Conservation (phyloP, 2,329 filamentous ascomycete genomes). For the Penicillium sp. region DNA sequence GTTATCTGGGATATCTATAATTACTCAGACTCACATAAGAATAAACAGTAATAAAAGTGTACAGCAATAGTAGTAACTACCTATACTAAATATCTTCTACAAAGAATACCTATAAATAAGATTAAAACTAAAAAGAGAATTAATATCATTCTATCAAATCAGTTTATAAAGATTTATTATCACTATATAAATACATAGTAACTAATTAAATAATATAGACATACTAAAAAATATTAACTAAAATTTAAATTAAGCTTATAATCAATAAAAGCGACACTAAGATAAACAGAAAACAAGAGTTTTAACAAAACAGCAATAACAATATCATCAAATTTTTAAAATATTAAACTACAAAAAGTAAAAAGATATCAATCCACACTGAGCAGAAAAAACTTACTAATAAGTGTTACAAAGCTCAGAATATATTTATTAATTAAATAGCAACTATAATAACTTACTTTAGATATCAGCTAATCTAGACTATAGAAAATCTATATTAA, state of each 20-base stretch:
- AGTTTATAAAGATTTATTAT: not conserved
- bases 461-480: conserved; percentile 46
- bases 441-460: conserved; percentile 29
- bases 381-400: conserved; percentile 33
- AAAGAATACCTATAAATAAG: not conserved
- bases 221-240: conserved; percentile 6
- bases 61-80: not conserved
- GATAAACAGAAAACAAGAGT: conserved; percentile 1
- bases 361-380: conserved; percentile 36
- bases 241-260: conserved; percentile 6
- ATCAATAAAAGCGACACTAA: conserved; percentile 9
- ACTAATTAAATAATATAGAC: not conserved
- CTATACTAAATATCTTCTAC: not conserved
- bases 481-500: conserved; percentile 45
- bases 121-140: not conserved
- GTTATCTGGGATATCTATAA: not conserved
- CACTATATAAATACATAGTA: no score
- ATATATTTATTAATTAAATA: conserved; percentile 30
- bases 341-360: conserved; percentile 27
- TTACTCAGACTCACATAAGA: not conserved
- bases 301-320: conserved; percentile 7
- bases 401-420: conserved; percentile 33
- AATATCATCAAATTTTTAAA: conserved; percentile 32
- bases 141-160: not conserved
- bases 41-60: not conserved